Base-by-base conservation (phyloP, 345 rosid genomes). In the Populus simonii region DNA sequence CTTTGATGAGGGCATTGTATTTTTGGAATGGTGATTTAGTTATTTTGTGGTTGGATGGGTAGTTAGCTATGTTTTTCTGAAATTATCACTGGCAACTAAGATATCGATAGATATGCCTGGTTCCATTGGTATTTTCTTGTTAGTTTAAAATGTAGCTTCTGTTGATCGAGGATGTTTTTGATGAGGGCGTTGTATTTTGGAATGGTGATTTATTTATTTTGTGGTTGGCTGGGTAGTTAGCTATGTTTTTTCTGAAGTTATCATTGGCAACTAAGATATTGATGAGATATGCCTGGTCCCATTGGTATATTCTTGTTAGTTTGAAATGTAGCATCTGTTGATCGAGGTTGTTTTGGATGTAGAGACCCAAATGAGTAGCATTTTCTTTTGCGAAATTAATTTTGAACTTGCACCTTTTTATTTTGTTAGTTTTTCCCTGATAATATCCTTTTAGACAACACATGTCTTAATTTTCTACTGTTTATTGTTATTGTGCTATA, bases 381-480 rank as follows among this genome's bases (percentile, higher is more conserved):
- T 59, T 57, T 61, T 74, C 22, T 3, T 41, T 33, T 57, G 68
- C 17, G 17, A 25, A n/a, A 7, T 23, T 61, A 61, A n/a, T 23
- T 74, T n/a, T 23, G 55, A 72, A 51, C 36, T 70, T 69, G 59
- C 29, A 45, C 59, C 45, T 23, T 36, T 69, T 77, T 47, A 11
- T 57, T n/a, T 57, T 55, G 22, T 59, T 70, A 7, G 7, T 76
- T 70, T 16, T 29, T 10, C n/a, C 68, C 22, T 55, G 35, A 9
- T 18, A 29, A 66, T 66, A 29, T 13, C 20, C 12, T 65, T 62
- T 74, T 25, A 12, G 22, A 10, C 31, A 47, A 10, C 20, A 47
- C 0, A 10, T 43, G 10, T 22, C 66, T 41, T 75, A 27, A 3
- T 7, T 7, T 69, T 53, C 57, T 57, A 35, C 22, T 43, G 23